Conservation (phyloP, 495 filamentous ascomycete species). For the Lepidopterella palustris region DNA sequence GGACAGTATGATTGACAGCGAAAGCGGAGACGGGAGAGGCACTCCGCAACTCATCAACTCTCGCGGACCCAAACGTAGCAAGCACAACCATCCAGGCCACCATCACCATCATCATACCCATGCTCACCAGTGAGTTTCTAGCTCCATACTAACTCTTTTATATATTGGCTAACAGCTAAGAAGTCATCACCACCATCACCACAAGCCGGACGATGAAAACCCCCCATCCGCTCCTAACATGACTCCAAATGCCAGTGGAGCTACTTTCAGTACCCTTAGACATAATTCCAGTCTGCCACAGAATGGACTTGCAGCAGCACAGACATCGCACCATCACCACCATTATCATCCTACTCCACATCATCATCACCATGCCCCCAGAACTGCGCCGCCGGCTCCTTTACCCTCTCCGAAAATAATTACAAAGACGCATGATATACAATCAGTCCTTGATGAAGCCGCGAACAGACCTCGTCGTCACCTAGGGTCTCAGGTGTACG, state of each 20-base stretch:
- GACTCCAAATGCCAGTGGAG: constrained; percentile 5
- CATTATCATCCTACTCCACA: constrained; percentile 41
- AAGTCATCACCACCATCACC: constrained; percentile 70
- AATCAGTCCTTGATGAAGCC: constrained; percentile 62
- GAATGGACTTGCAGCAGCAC: constrained; percentile 13
- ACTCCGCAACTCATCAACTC: constrained; percentile 45
- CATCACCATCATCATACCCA: constrained; percentile 43
- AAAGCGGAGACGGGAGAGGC: constrained; percentile 51
- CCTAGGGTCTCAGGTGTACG: constrained; percentile 64
- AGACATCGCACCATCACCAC: constrained; percentile 28
- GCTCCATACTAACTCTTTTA: not conserved
- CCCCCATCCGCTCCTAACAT: not conserved
- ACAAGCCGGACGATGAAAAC: constrained; percentile 60
- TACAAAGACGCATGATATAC: constrained; percentile 50
- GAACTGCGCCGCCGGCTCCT: constrained; percentile 32
- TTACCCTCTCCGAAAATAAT: constrained; percentile 51
- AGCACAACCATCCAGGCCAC: constrained; percentile 38
- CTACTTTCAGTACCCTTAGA: constrained; percentile 14
- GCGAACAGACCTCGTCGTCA: constrained; percentile 68
- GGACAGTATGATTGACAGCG: constrained; percentile 48
- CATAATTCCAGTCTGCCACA: constrained; percentile 8
- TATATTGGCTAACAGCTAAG: constrained; percentile 15
- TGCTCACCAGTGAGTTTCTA: constrained; percentile 39
- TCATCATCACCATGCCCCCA: constrained; percentile 37
- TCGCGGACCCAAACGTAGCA: constrained; percentile 45